These are phyloP conservation scores for Atkinsonella texensis DNA, from an alignment of 2,329 filamentous ascomycete species.

Conservation along the genomic window DNA sequence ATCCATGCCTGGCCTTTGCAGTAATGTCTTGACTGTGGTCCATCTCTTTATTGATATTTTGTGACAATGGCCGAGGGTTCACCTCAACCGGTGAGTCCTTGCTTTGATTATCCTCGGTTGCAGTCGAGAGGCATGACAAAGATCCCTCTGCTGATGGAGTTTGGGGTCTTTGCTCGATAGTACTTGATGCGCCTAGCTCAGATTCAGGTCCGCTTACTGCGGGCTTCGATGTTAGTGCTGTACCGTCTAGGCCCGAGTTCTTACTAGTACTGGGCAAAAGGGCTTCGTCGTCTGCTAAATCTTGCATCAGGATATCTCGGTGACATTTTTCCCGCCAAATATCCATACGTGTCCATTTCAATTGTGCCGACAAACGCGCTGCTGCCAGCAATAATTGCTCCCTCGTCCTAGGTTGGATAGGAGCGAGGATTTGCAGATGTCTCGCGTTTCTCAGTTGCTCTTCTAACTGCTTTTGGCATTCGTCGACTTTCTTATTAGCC, in stretches of 20 bases:
- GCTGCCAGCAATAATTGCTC: slow-evolving; percentile 80
- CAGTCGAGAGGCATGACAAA: slow-evolving; percentile 10
- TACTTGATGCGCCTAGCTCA: slow-evolving; percentile 14
- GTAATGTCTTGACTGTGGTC: slow-evolving; percentile 12
- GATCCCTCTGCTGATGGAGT: slow-evolving; percentile 16
- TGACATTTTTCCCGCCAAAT: slow-evolving; percentile 90
- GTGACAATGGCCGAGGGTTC: slow-evolving; percentile 19
- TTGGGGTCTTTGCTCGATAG: slow-evolving; percentile 15
- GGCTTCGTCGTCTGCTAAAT: slow-evolving; percentile 64
- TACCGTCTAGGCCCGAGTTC: slow-evolving; percentile 7
- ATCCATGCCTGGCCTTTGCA: slow-evolving; percentile 17
- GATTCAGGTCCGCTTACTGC: slow-evolving; percentile 16
- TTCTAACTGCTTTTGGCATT: slow-evolving; percentile 67
- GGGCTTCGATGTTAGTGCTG: slow-evolving; percentile 14
- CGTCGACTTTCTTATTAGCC: slow-evolving; percentile 64
- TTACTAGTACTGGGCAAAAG: slow-evolving; percentile 1
- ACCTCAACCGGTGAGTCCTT: slow-evolving; percentile 15
- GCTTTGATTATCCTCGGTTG: slow-evolving; percentile 10
- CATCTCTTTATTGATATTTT: slow-evolving; percentile 15
- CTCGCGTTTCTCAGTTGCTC: slow-evolving; percentile 76
- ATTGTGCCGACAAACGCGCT: slow-evolving; percentile 69
- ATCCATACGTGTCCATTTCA: slow-evolving; percentile 90
- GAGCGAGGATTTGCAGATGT: slow-evolving; percentile 78
- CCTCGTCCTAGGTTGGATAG: slow-evolving; percentile 80
- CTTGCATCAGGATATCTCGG: slow-evolving; percentile 72